Percentiles rank a stretch among this genome's conserved stretches.
phyloP scores from a whole-genome alignment of 352 stramenopile species.

The Phytophthora ramorum region DNA sequence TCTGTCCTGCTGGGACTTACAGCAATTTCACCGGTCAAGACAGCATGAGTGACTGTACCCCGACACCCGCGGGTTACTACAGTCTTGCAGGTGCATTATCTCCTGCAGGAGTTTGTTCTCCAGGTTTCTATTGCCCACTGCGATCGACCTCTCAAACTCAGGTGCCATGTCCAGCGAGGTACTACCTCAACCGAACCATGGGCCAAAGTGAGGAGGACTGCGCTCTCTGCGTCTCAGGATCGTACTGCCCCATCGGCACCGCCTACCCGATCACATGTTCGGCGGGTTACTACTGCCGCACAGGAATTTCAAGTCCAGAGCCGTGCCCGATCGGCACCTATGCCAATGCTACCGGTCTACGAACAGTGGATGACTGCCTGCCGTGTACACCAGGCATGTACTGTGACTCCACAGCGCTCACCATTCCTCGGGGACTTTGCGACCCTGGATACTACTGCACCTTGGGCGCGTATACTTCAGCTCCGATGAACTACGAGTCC shows the following conservation, averaged over 20 bases:
- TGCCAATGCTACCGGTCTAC: slow-evolving; percentile 77
- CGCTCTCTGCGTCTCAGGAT: slow-evolving; percentile 69
- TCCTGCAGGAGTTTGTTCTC: slow-evolving; percentile 62
- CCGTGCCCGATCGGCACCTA: slow-evolving; percentile 93
- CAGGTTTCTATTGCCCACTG: slow-evolving; percentile 88
- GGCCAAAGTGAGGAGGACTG: slow-evolving; percentile 79
- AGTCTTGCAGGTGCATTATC: slow-evolving; percentile 67
- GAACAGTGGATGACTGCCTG: slow-evolving; percentile 86
- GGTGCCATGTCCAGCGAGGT: slow-evolving; percentile 77
- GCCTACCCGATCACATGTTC: slow-evolving; percentile 76
- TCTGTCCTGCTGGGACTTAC: slow-evolving; percentile 87
- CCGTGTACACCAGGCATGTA: slow-evolving; percentile 91
- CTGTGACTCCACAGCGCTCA: slow-evolving; percentile 89
- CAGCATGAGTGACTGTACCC: slow-evolving; percentile 71
- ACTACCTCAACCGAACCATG: slow-evolving; percentile 73
- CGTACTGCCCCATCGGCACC: slow-evolving; percentile 72
- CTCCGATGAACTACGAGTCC: slow-evolving; percentile 83
- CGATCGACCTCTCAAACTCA: slow-evolving; percentile 74
- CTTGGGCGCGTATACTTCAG: slow-evolving; percentile 88
- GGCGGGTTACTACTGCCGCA: slow-evolving; percentile 89
- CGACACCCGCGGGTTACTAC: slow-evolving; percentile 74
- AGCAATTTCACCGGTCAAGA: slow-evolving; percentile 86
- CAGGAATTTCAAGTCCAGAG: slow-evolving; percentile 71
- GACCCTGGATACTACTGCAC: slow-evolving; percentile 93
- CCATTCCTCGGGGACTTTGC: slow-evolving; percentile 76